Evolutionary conservation across 2,329 filamentous ascomycete species (phyloP), one percentile per base, ranked within the genome.

Genomic region (Venturia nashicola): DNA sequence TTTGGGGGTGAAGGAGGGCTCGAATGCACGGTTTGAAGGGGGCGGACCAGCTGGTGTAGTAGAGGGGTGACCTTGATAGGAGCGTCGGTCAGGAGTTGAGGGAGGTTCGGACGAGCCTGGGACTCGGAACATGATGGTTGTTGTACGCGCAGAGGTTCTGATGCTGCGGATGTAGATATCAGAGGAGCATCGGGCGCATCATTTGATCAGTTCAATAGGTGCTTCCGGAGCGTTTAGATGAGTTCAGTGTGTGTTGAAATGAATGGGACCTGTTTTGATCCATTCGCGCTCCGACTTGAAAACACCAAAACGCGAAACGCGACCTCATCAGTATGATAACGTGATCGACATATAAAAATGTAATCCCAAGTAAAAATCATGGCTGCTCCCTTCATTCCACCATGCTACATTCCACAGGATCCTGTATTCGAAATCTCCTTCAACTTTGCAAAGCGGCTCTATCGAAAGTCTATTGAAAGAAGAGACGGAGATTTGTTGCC

Each of bases 21-120:
- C 65, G 76, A 72, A 39, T 75, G 73, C 65, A 76, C 34, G 43
- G 34, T 40, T 65, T 55, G 80, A 81, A 34, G 82, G 82, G 1
- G 83, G 82, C 65, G 76, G 78, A 48, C 82, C 83, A 59, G 80
- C 81, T 62, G 83, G 83, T 18, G 83, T 85, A 23, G 82, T 84
- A 6, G 83, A 84, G 55, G 80, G 76, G 66, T 70, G 65, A 62
- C 68, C 68, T 62, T 68, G 68, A n/a, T 69, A 67, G 66, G 68
- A 69, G 60, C 68, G 67, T 44, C 69, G 69, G 61, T 70, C 70
- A 44, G 73, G 74, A 8, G 73, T 75, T 8, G 74, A 74, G 55
- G 74, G 74, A 42, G 74, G 71, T 44, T 65, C 43, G 5, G 64
- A 65, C 5, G 61, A 64, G 44, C 23, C 62, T 39, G 64, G 64